These are phyloP conservation scores for Desmodesmus armatus DNA, from an alignment of 139 green algal species.

Conservation along the genomic window DNA sequence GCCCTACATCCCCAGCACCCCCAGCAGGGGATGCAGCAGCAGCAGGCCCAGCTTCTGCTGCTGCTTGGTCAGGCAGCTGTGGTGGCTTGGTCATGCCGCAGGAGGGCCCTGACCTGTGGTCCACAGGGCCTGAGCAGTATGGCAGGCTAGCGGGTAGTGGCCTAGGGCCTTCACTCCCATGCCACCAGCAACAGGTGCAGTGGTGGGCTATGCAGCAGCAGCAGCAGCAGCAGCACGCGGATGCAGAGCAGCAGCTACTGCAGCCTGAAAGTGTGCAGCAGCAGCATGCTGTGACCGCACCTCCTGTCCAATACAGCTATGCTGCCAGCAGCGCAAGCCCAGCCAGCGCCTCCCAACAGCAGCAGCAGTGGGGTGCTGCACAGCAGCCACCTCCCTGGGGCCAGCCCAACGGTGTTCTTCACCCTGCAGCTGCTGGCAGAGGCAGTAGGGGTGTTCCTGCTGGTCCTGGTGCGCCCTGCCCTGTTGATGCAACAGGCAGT, in stretches of 20 bases:
- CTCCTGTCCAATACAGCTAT: too few species aligned
- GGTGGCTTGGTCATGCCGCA: background rate
- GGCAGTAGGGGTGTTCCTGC: background rate
- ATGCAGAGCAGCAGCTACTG: constrained; percentile 19
- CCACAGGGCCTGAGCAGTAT: constrained; percentile 14
- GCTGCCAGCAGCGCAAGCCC: background rate
- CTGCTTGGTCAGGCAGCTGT: background rate
- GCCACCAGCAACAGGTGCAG: background rate
- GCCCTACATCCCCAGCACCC: too few species aligned
- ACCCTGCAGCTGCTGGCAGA: background rate
- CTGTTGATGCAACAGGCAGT: background rate
- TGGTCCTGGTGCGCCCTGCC: background rate
- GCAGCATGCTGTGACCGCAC: too few species aligned
- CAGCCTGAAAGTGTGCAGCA: background rate
- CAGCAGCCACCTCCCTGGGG: background rate
- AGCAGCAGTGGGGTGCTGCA: background rate
- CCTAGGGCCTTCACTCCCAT: background rate
- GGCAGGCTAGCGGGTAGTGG: constrained; percentile 12
- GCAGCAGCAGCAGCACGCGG: background rate
- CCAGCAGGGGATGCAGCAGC: background rate
- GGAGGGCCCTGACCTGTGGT: background rate
- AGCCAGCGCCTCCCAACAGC: background rate
- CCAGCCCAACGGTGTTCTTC: background rate
- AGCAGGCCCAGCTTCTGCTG: background rate
- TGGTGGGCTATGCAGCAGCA: background rate